phyloP scores from a whole-genome alignment of 2,329 filamentous ascomycete genomes.

The Leptographium wingfieldii region DNA sequence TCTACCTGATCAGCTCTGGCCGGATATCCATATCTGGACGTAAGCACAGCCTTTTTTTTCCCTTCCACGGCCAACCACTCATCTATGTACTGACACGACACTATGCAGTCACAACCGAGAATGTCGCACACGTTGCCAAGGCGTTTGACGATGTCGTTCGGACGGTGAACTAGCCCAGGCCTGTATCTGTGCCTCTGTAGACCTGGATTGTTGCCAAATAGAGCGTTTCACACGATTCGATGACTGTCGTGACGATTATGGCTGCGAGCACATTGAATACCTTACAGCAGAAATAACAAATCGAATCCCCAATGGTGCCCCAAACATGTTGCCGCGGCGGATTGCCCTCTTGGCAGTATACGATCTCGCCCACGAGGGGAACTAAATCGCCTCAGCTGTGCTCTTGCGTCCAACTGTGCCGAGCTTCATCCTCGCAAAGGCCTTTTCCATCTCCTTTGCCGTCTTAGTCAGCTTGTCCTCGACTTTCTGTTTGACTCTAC shows the following conservation, averaged over 20 bases:
- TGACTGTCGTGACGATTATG: no score
- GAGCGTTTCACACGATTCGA: no score
- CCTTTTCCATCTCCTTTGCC: not conserved
- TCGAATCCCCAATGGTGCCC: no score
- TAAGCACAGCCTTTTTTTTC: not conserved
- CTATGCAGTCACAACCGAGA: not conserved
- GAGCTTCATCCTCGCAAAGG: not conserved
- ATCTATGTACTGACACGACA: not conserved
- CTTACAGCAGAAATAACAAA: no score
- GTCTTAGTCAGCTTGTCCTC: not conserved
- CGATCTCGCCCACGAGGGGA: no score
- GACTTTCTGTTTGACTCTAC: not conserved
- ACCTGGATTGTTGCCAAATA: no score
- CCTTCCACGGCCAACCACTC: no score
- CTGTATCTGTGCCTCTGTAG: not conserved
- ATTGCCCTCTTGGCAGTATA: no score
- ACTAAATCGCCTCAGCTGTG: no score
- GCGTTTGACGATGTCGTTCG: constrained; percentile 1
- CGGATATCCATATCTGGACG: constrained; percentile 88
- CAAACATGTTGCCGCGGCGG: no score
- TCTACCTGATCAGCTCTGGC: constrained; percentile 97
- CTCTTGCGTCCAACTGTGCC: not conserved
- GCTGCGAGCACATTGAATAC: no score
- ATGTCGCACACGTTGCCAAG: not conserved
- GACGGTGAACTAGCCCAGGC: not conserved